Evolutionary conservation across 768 basidiomycete genomes (phyloP), one percentile per base, ranked within the genome.

Genomic region (Lactarius vividus): DNA sequence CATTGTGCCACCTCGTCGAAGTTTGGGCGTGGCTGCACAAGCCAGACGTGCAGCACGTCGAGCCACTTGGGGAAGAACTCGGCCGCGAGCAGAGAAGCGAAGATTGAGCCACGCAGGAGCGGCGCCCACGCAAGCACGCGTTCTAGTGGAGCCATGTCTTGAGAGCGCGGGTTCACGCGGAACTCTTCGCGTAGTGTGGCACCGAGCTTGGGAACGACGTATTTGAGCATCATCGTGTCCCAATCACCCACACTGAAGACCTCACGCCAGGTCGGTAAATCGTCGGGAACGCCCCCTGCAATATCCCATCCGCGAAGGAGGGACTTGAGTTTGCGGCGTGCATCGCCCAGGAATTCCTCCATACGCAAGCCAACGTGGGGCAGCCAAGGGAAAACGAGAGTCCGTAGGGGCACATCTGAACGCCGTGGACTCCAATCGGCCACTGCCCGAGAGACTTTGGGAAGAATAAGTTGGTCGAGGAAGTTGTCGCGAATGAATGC

Each of bases 61-160:
- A 98, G 81, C 95, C 96, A 99, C 74, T 97, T 96, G 4, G 94
- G 92, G 83, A 98, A 98, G 80, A 98, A 96, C 72, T 94, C 94
- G 6, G 84, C 83, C 74, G 96, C 92, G 68, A 99, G 78, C 15
- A 99, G 79, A 72, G 95, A 92, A 1, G 87, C 82, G 72, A 97
- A 83, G 67, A 96, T 84, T 4, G 90, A 87, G 0, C 85, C 76
- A 9, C 92, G 88, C 40, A 98, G 80, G 62, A 92, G 80, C 37
- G 79, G 74, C 13, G 82, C 80, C 97, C 97, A 99, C 1, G 80
- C 79, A 53, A 98, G 79, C 20, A 94, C 91, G 60, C 81, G 81
- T 23, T 88, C 79, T 55, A 99, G 81, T 0, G 95, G 91, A 28
- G 80, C 81, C 87, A 98, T 90, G 71, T 93, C 85, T 75, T 99